Conservation (phyloP, 2,329 filamentous ascomycete species). For the Penicillium sp. region DNA sequence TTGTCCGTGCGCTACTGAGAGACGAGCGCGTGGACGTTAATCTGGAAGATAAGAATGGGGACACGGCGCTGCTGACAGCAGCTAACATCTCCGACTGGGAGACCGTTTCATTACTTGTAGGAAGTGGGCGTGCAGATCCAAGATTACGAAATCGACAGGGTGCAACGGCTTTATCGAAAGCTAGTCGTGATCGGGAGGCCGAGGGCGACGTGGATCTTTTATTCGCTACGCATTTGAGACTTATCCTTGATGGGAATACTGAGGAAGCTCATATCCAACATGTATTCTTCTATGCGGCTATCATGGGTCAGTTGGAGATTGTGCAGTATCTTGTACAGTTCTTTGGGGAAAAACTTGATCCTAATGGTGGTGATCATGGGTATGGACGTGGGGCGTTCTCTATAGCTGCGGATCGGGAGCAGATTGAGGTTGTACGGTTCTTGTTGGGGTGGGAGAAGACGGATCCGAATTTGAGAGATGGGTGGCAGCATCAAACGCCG, state of each 20-base stretch:
- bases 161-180: slow-evolving; percentile 15
- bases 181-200: slow-evolving; percentile 3
- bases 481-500: slow-evolving; percentile 21
- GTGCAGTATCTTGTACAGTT: slow-evolving; percentile 18
- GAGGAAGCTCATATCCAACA: slow-evolving; percentile 17
- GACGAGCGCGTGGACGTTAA: slow-evolving; percentile 21
- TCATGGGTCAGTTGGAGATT: slow-evolving; percentile 18
- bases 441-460: slow-evolving; percentile 19
- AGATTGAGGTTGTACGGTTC: slow-evolving; percentile 13
- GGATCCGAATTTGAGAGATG: slow-evolving; percentile 20
- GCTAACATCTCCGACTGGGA: slow-evolving; percentile 5
- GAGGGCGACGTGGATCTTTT: slow-evolving; percentile 9
- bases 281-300: slow-evolving; percentile 24
- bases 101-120: slow-evolving; percentile 11
- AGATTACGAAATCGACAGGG: slow-evolving; percentile 17
- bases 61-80: slow-evolving; percentile 20
- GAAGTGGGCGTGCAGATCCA: slow-evolving; percentile 13
- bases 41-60: slow-evolving; percentile 18
- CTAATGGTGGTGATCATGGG: slow-evolving; percentile 14
- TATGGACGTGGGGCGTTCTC: slow-evolving; percentile 21
- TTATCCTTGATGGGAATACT: slow-evolving; percentile 18
- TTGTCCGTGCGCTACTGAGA: slow-evolving; percentile 15
- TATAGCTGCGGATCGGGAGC: slow-evolving; percentile 17
- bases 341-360: slow-evolving; percentile 19
- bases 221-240: slow-evolving; percentile 17